phyloP scores from a whole-genome alignment of 345 rosid genomes.

The Turnera subulata region DNA sequence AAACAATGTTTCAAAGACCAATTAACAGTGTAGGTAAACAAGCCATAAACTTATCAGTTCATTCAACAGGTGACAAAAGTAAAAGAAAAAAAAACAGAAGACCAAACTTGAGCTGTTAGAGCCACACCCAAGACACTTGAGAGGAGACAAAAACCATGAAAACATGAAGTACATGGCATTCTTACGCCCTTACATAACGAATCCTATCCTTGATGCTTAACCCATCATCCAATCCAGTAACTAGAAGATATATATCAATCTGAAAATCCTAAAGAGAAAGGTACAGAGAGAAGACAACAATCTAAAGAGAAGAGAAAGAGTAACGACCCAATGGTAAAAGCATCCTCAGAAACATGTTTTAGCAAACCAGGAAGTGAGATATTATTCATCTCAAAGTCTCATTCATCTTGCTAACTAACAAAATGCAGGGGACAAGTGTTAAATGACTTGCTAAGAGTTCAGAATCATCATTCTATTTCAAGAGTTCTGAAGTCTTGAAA shows the following conservation, averaged over 20 bases:
- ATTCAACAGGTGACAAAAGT: neutral
- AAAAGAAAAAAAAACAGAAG: neutral
- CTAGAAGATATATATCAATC: constrained; percentile 85
- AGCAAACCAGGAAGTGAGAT: too few species aligned
- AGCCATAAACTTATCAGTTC: neutral
- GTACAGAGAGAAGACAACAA: neutral
- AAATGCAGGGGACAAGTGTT: too few species aligned
- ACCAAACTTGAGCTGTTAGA: neutral
- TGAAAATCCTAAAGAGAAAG: constrained; percentile 30
- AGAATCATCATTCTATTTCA: too few species aligned
- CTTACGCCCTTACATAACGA: constrained; percentile 53
- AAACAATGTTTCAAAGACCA: neutral
- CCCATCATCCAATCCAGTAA: constrained; percentile 92
- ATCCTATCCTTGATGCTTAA: constrained; percentile 83
- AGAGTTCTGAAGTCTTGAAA: neutral
- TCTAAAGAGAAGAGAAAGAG: too few species aligned
- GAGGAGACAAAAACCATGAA: neutral
- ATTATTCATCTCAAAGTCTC: too few species aligned
- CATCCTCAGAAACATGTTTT: too few species aligned
- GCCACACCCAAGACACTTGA: neutral
- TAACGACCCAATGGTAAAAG: neutral
- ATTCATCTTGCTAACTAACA: too few species aligned
- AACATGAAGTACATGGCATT: neutral
- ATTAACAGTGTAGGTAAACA: neutral
- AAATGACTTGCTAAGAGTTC: too few species aligned